Evolutionary conservation across 2,329 filamentous ascomycete species (phyloP).

Genomic region (Drechmeria coniospora): DNA sequence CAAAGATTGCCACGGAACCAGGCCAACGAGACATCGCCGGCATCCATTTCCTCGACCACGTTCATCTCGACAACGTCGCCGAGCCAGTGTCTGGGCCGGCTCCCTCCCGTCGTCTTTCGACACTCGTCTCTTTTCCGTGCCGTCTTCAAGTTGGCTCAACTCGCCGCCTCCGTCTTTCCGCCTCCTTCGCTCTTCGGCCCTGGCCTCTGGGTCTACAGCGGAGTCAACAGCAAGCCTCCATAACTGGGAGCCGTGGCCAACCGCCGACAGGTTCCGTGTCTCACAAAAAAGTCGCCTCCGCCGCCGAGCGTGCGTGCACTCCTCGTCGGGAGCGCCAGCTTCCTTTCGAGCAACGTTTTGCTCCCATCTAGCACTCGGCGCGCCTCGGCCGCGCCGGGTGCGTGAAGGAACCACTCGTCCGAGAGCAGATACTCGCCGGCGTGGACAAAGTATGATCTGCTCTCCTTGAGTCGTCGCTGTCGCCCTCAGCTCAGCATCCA

Average conservation of each 20-base stretch:
- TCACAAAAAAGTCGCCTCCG: too few species aligned
- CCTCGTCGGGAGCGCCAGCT: background rate
- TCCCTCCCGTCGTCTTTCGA: background rate
- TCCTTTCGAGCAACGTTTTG: constrained; percentile 12
- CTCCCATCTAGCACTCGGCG: constrained; percentile 18
- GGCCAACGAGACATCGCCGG: too few species aligned
- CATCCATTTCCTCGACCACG: too few species aligned
- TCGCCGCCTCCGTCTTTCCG: constrained; percentile 53
- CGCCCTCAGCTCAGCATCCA: constrained; percentile 1
- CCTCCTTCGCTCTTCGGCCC: constrained; percentile 83
- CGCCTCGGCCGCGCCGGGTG: constrained; percentile 21
- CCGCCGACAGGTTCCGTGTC: background rate
- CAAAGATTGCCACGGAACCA: too few species aligned
- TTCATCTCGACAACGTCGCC: too few species aligned
- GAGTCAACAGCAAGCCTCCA: constrained; percentile 94
- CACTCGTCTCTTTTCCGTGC: constrained; percentile 13
- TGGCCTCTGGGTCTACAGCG: constrained; percentile 84
- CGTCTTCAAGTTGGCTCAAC: constrained; percentile 89
- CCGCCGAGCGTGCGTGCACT: too few species aligned
- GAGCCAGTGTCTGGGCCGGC: background rate
- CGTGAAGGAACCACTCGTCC: constrained; percentile 4
- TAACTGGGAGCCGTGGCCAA: constrained; percentile 46
- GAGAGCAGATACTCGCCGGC: constrained; percentile 2
- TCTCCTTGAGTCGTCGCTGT: constrained; percentile 10
- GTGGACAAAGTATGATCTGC: constrained; percentile 14